Base-by-base conservation (phyloP, 768 basidiomycete species). In the Mycena maculata region DNA sequence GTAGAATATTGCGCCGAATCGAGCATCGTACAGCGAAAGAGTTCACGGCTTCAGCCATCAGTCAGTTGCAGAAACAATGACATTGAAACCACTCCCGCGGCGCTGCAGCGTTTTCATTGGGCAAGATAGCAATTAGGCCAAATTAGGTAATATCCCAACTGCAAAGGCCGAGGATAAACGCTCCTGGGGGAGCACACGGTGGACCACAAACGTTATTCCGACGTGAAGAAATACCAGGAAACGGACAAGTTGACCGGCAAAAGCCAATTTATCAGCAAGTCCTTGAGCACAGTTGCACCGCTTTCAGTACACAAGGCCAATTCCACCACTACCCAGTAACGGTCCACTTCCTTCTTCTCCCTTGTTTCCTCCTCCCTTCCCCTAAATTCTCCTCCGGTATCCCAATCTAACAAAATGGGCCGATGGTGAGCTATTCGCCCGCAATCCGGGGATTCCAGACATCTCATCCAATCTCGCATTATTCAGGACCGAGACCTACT, bases 401-500 rank as follows among this genome's bases (percentile, higher is more conserved):
- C 28, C 23, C 25, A 13, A 10, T 30, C 28, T 36, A 11, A 38
- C 4, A 70, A 48, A 55, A 92, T 92, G 91, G 91, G 91, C 66
- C 89, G 88, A 88, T 92, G 90, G 91, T 91, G 70, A 70, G 83
- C 76, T 28, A 41, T 49, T 15, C 23, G 18, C 18, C 39, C 25
- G 27, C 25, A 25, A 39, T 36, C 23, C 49, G 22, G 42, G 22
- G 36, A 36, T 36, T 23, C 6, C 30, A 31, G 61, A 54, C 54
- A 27, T 47, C 47, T 48, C 44, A 69, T 33, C 13, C 33, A 13
- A 12, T 10, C 52, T 30, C n/a, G 12, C n/a, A 45, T 11, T 47
- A 55, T 45, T 20, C 74, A 94, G 92, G 92, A 91, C 90, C 20
- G 78, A 86, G 44, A 87, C 88, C 75, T 87, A 90, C 73, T 84